Conservation (phyloP, 1,284 basidiomycete genomes). For the Moniliella sp. region DNA sequence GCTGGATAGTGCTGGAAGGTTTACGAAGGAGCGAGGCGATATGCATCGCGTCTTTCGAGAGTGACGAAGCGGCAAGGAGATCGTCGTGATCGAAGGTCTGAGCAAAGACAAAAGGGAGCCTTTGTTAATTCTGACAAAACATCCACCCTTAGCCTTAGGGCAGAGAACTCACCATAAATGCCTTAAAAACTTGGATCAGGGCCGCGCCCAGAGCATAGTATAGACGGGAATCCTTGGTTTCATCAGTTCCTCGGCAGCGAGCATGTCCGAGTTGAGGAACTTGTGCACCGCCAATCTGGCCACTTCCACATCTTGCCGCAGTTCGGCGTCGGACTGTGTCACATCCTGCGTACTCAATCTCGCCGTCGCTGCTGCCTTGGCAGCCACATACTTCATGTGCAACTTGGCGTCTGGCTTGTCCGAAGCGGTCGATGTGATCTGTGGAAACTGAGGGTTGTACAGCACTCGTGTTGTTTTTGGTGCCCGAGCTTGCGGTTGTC, state of each 20-base stretch:
- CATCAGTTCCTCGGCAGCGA: conserved; percentile 26
- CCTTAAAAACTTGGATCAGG: conserved; percentile 30
- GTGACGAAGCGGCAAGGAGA: conserved; percentile 24
- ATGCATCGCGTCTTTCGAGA: conserved; percentile 24
- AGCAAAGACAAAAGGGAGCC: too few species aligned
- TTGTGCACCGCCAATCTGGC: conserved; percentile 21
- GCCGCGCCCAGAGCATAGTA: conserved; percentile 30
- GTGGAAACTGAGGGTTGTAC: too few species aligned
- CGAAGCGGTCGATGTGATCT: too few species aligned
- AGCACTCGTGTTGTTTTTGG: too few species aligned
- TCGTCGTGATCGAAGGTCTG: conserved; percentile 28
- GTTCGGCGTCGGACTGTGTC: conserved; percentile 7
- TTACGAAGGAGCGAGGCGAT: conserved; percentile 25
- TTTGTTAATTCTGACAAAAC: too few species aligned
- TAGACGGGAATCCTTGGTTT: conserved; percentile 16
- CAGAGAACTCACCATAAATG: conserved; percentile 20
- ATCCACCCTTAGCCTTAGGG: too few species aligned
- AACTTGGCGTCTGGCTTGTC: too few species aligned
- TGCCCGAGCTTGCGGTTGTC: too few species aligned
- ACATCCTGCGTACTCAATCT: conserved; percentile 20
- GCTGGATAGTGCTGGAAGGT: conserved; percentile 14
- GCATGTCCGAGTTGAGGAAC: conserved; percentile 31
- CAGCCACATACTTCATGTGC: neutral
- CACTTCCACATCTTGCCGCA: conserved; percentile 15
- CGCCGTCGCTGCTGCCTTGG: conserved; percentile 17